Conservation (phyloP, 305 asterid genomes). For the Striga hermonthica region DNA sequence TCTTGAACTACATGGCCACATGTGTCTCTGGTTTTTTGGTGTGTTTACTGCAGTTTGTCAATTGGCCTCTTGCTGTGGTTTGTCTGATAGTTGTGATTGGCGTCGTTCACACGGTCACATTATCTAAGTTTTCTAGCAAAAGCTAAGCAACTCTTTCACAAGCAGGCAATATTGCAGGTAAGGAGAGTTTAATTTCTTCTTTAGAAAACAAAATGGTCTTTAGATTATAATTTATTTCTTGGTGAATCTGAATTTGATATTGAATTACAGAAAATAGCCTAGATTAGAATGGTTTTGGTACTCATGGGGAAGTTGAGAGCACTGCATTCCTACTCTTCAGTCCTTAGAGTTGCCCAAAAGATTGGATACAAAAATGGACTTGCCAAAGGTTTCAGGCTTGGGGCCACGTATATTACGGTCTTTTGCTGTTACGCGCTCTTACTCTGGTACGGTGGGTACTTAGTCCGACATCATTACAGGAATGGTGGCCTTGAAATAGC, state of each 20-base stretch:
- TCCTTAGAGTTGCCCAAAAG: too few species aligned
- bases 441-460: too few species aligned
- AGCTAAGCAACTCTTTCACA: neutral
- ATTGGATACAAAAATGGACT: conserved; percentile 54
- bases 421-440: conserved; percentile 48
- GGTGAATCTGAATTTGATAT: conserved; percentile 58
- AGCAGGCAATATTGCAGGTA: conserved; percentile 19
- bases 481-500: conserved; percentile 37
- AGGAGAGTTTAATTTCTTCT: conserved; percentile 42
- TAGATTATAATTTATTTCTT: too few species aligned
- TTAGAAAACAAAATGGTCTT: too few species aligned
- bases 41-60: too few species aligned
- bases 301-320: conserved; percentile 88
- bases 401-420: conserved; percentile 82
- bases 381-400: conserved; percentile 72
- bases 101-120: neutral
- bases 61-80: neutral
- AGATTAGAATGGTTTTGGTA: conserved; percentile 72
- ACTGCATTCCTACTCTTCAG: conserved; percentile 50
- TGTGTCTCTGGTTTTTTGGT: too few species aligned
- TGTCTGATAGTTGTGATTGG: neutral
- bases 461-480: too few species aligned
- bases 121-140: neutral
- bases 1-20: too few species aligned
- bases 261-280: conserved; percentile 85